Percentiles rank a stretch among this genome's conserved stretches.
Evolutionary conservation across 305 asterid genomes (phyloP).

Genomic region (Stenogyne calaminthoides): DNA sequence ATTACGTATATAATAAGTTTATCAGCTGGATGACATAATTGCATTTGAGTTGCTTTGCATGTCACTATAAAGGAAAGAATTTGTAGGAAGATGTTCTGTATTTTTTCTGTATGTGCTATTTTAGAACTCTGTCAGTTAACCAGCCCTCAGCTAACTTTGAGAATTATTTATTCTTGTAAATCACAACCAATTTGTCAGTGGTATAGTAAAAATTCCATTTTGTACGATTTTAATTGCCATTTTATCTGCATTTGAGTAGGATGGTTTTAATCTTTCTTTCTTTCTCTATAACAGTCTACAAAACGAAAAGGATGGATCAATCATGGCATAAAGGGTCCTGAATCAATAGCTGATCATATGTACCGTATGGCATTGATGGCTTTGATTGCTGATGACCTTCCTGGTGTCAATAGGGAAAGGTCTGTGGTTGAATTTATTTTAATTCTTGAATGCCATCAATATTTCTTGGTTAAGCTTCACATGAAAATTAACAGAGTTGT

Average conservation of each 20-base stretch:
- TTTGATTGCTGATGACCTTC: slow-evolving; percentile 77
- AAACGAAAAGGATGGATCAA: slow-evolving; percentile 77
- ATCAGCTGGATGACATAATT: background rate
- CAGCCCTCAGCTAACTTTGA: background rate
- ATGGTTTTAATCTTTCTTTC: background rate
- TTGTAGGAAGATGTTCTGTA: background rate
- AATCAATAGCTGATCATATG: slow-evolving; percentile 86
- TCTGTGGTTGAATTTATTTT: slow-evolving; percentile 33
- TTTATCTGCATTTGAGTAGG: slow-evolving; percentile 15
- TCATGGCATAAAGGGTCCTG: slow-evolving; percentile 73
- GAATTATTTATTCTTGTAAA: background rate
- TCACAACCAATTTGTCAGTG: background rate
- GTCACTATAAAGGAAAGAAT: background rate
- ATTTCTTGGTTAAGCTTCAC: slow-evolving; percentile 5
- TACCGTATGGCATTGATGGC: slow-evolving; percentile 97
- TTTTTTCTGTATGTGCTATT: background rate
- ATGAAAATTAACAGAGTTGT: slow-evolving; percentile 1
- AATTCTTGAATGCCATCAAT: slow-evolving; percentile 1
- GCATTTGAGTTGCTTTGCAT: background rate
- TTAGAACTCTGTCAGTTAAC: background rate
- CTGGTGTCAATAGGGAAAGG: slow-evolving; percentile 95
- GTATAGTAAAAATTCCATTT: background rate
- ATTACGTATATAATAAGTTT: background rate
- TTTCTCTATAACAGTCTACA: slow-evolving; percentile 46
- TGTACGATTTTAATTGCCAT: slow-evolving; percentile 1